phyloP scores from a whole-genome alignment of 2,329 filamentous ascomycete species.

The Alternaria arbusti region DNA sequence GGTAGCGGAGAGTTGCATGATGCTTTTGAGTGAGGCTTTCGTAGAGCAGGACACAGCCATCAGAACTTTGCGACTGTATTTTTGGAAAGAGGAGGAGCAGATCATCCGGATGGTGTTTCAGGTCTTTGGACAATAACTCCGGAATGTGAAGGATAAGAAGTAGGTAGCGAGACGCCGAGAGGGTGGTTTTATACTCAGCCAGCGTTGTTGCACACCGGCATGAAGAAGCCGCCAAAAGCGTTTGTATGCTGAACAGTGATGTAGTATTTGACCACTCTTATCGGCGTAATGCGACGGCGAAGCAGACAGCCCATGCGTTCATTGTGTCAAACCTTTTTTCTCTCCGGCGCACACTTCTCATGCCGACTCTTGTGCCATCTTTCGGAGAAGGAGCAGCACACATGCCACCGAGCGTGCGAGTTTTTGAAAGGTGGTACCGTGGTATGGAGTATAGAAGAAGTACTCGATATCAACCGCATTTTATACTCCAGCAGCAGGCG shows the following conservation, averaged over 20 bases:
- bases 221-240: neutral
- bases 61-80: neutral
- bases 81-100: neutral
- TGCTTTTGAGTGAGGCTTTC: neutral
- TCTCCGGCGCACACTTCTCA: neutral
- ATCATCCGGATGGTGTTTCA: rapidly evolving
- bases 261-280: neutral
- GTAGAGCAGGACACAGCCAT: neutral
- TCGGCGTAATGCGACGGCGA: neutral
- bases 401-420: too few relatives aligned
- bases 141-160: neutral
- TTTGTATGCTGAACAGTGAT: too few relatives aligned
- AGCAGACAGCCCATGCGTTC: neutral
- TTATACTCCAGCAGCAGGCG: neutral
- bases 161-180: neutral
- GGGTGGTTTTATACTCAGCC: neutral
- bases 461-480: neutral
- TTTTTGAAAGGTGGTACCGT: neutral
- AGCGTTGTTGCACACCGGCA: neutral
- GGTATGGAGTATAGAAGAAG: neutral
- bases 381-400: neutral
- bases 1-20: neutral
- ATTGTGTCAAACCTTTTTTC: too few relatives aligned
- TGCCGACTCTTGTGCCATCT: neutral
- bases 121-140: neutral